Percentiles rank a stretch among this genome's conserved stretches.
phyloP scores from a whole-genome alignment of 257 asterid species.

The Nyctanthes arbortristis region DNA sequence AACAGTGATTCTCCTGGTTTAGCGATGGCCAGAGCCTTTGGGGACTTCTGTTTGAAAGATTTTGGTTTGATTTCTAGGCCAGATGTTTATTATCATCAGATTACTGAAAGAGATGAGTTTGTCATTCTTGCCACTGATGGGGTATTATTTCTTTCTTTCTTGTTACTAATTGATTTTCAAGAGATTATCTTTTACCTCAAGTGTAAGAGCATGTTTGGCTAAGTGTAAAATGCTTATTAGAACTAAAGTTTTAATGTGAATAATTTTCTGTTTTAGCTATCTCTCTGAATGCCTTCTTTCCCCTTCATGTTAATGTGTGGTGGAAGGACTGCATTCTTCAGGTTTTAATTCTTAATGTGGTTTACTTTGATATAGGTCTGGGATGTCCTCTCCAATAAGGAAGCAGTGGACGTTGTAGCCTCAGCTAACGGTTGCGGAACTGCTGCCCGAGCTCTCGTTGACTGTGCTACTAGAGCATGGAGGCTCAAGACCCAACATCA shows the following conservation, averaged over 20 bases:
- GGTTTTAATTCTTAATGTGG: not conserved
- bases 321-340: not conserved
- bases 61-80: conserved; percentile 95
- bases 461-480: conserved; percentile 97
- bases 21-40: conserved; percentile 99
- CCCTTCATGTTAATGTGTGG: not conserved
- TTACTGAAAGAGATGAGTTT: conserved; percentile 70
- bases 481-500: conserved; percentile 95
- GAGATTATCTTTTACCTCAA: not conserved
- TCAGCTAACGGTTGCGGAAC: conserved; percentile 82
- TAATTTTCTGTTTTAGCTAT: no score
- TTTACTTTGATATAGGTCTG: conserved; percentile 58
- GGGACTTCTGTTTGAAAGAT: conserved; percentile 96
- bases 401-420: conserved; percentile 89
- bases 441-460: conserved; percentile 88
- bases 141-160: conserved; percentile 44
- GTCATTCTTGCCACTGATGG: conserved; percentile 95
- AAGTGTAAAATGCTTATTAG: no score
- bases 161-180: not conserved
- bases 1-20: conserved; percentile 95
- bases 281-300: no score
- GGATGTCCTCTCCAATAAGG: conserved; percentile 97
- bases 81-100: conserved; percentile 85
- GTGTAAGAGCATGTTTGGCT: no score
- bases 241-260: no score